These are phyloP conservation scores for Coemansia sp. DNA, from an alignment of 192 early-diverging fungal genomes.

Conservation along the genomic window DNA sequence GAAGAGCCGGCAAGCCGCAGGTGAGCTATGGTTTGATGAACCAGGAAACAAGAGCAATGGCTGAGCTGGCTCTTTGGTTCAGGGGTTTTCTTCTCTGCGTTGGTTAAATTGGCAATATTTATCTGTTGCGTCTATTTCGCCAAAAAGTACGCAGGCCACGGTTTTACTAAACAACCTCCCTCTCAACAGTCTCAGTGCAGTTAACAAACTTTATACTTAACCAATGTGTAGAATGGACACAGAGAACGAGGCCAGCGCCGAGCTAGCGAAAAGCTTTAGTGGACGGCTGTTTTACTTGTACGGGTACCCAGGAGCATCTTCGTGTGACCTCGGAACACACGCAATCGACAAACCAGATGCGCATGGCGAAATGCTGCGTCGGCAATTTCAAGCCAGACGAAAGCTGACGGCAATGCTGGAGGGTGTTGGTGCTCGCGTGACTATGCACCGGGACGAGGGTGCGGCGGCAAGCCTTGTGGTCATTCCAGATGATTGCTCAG, in stretches of 20 bases:
- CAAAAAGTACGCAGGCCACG: neutral
- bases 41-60: too few species aligned
- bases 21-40: too few species aligned
- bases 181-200: neutral
- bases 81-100: too few species aligned
- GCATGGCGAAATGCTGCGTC: slow-evolving; percentile 32
- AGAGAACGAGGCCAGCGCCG: slow-evolving; percentile 1
- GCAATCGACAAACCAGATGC: slow-evolving; percentile 30
- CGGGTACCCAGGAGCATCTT: slow-evolving; percentile 16
- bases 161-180: neutral
- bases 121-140: neutral
- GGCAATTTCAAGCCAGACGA: slow-evolving; percentile 15
- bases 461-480: slow-evolving; percentile 16
- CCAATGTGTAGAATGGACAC: neutral
- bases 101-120: neutral
- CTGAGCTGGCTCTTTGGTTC: too few species aligned
- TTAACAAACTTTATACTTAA: neutral
- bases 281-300: slow-evolving; percentile 22
- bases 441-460: neutral
- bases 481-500: slow-evolving; percentile 18
- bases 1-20: too few species aligned
- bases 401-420: slow-evolving; percentile 15
- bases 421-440: slow-evolving; percentile 16
- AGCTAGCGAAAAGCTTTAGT: neutral
- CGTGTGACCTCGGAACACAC: neutral